Evolutionary conservation across 1,284 basidiomycete species (phyloP).

Genomic region (Irpex lacteus): DNA sequence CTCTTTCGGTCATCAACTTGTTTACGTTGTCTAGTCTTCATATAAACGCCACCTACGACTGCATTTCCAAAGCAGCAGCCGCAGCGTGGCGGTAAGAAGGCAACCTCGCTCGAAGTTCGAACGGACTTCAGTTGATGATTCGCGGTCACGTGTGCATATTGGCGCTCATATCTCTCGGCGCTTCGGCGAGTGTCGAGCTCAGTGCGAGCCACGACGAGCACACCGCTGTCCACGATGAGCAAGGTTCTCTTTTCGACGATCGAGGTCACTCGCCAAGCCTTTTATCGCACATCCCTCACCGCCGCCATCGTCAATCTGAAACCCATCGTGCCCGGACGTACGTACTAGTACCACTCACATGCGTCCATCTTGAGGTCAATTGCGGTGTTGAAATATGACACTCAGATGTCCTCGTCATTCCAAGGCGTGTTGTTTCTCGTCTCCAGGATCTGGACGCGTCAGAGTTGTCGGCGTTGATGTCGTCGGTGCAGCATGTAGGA

Average conservation of each 20-base stretch:
- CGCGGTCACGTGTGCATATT: neutral
- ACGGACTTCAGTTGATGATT: neutral
- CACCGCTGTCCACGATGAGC: conserved; percentile 27
- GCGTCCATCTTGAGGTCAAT: neutral
- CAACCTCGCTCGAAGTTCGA: neutral
- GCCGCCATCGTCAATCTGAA: conserved; percentile 92
- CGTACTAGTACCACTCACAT: conserved; percentile 28
- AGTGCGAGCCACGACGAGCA: neutral
- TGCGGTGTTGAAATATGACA: neutral
- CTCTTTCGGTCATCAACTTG: too few relatives aligned
- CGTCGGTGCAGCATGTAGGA: conserved; percentile 71
- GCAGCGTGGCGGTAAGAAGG: neutral
- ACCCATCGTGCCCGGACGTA: conserved; percentile 90
- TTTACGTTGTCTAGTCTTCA: neutral
- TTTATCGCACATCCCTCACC: conserved; percentile 68
- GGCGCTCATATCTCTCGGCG: neutral
- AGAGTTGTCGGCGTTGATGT: conserved; percentile 80
- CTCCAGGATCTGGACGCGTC: conserved; percentile 67
- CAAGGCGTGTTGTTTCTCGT: conserved; percentile 73
- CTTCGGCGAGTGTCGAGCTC: neutral
- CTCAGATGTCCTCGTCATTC: conserved; percentile 86
- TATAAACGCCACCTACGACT: too few relatives aligned
- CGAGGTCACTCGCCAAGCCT: conserved; percentile 81
- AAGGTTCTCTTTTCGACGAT: conserved; percentile 76
- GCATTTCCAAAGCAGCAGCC: neutral